Percentiles rank a stretch among this genome's conserved stretches.
Evolutionary conservation across 2,329 filamentous ascomycete genomes (phyloP).

Genomic region (Hypoxylon sp.): DNA sequence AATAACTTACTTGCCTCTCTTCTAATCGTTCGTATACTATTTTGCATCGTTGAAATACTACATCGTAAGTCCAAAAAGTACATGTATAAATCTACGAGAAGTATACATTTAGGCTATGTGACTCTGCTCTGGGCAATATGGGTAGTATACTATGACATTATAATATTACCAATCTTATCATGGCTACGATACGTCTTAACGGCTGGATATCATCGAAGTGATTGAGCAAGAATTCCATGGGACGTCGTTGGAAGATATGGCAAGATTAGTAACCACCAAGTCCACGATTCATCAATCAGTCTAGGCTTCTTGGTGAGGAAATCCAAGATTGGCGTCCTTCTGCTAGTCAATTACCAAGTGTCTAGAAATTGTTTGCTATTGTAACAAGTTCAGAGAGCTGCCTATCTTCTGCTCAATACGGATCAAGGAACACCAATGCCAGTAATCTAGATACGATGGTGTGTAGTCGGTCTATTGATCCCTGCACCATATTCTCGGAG

Average conservation of each 20-base stretch:
- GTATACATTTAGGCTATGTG: conserved; percentile 25
- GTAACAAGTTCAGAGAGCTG: neutral
- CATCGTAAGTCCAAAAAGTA: neutral
- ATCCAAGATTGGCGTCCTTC: neutral
- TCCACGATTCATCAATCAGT: neutral
- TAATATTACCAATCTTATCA: neutral
- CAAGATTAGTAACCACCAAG: neutral
- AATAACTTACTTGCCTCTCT: neutral
- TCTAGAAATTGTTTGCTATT: neutral
- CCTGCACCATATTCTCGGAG: neutral
- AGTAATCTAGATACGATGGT: neutral
- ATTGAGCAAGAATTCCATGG: neutral
- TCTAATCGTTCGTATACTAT: neutral
- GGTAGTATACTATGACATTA: neutral
- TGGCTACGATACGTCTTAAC: conserved; percentile 6
- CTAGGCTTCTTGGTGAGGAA: neutral
- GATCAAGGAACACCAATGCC: neutral
- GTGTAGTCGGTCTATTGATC: conserved; percentile 2
- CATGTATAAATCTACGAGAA: too few relatives aligned
- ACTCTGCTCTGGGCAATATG: neutral
- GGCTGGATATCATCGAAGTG: neutral
- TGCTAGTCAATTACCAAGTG: neutral
- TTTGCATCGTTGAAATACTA: neutral
- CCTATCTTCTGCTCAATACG: neutral
- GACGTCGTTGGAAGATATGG: neutral